A percentile compares a stretch with the other conserved stretches of the same genome.
These are phyloP conservation scores for Fusarium bulbicola DNA, from an alignment of 2,329 filamentous ascomycete species.

Conservation along the genomic window DNA sequence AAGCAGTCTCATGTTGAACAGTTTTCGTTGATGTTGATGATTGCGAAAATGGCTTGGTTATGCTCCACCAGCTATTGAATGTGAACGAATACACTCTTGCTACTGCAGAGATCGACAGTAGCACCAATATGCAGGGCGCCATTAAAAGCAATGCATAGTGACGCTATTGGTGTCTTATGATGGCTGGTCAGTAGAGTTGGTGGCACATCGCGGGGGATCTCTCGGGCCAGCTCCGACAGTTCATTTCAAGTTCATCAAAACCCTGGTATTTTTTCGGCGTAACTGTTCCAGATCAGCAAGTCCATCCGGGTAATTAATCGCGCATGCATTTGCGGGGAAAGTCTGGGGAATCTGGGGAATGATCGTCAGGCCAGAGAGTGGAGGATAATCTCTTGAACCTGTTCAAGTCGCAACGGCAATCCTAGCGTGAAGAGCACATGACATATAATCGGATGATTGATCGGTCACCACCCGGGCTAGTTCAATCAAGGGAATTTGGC, in stretches of 20 bases:
- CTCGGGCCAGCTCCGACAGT: not conserved
- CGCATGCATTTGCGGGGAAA: not conserved
- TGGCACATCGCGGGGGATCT: not conserved
- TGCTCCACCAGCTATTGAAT: not conserved
- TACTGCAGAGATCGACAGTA: not conserved
- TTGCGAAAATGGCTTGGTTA: not conserved
- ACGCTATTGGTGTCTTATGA: not conserved
- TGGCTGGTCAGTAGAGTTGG: not conserved
- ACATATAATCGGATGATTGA: not conserved
- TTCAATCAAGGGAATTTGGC: no score
- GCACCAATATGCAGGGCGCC: not conserved
- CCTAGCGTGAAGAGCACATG: no score
- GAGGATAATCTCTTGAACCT: not conserved
- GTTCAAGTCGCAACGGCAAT: no score
- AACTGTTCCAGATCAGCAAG: not conserved
- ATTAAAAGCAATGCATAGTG: not conserved
- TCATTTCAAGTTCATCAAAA: not conserved
- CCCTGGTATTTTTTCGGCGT: not conserved
- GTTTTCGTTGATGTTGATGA: no score
- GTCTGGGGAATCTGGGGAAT: not conserved
- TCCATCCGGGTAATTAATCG: not conserved
- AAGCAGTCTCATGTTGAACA: not conserved
- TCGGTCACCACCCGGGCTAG: not conserved
- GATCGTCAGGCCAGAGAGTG: not conserved
- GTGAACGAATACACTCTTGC: fast-evolving